Percentiles rank a stretch among this genome's conserved stretches.
Conservation (phyloP, 1,139 yeast genomes). For the Trichomonascaceae sp. region DNA sequence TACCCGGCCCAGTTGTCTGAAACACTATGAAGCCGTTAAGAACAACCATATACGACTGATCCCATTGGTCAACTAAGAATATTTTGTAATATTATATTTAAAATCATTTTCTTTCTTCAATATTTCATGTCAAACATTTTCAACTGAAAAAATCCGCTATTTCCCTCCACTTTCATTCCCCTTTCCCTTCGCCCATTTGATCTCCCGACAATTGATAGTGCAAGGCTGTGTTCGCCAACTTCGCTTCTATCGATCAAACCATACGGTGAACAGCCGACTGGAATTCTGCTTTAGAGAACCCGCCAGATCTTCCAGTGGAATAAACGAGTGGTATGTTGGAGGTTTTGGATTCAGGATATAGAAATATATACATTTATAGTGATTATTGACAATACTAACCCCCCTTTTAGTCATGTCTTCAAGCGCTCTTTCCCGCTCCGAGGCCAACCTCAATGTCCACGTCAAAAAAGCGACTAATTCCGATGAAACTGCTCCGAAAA, state of each 20-base stretch:
- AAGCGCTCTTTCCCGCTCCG: slow-evolving; percentile 30
- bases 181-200: not conserved
- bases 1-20: not conserved
- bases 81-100: too few relatives aligned
- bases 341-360: too few relatives aligned
- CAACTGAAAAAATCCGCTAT: not conserved
- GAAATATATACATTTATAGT: too few relatives aligned
- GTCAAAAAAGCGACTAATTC: slow-evolving; percentile 80
- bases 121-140: not conserved
- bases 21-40: too few relatives aligned
- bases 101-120: not conserved
- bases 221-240: not conserved
- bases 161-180: not conserved
- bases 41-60: too few relatives aligned
- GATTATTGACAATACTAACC: not conserved
- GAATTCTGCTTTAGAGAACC: not conserved
- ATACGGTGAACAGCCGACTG: not conserved
- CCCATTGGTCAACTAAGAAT: not conserved
- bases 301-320: not conserved
- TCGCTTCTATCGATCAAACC: not conserved
- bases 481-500: slow-evolving; percentile 89
- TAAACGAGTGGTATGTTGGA: not conserved
- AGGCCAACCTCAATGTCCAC: slow-evolving; percentile 44
- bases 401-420: slow-evolving; percentile 11
- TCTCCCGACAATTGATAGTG: not conserved